Percentiles rank a stretch among this genome's conserved stretches.
phyloP scores from a whole-genome alignment of 1,284 basidiomycete species.

The Tetrapyrgos nigripes region DNA sequence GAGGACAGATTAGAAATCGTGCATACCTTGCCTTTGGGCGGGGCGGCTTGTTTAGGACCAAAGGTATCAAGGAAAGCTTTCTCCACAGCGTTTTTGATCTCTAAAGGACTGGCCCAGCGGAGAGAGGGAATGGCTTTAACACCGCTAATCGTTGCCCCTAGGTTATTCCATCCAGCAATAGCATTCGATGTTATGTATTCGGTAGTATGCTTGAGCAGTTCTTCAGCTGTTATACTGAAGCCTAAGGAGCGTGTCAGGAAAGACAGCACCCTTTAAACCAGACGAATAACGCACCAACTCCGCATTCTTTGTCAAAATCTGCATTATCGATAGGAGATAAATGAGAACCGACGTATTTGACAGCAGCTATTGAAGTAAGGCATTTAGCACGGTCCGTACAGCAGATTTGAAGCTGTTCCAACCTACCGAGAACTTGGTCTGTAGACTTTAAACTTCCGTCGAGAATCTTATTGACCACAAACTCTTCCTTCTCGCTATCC shows the following conservation, averaged over 20 bases:
- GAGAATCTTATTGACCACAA: conserved; percentile 73
- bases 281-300: conserved; percentile 75
- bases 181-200: conserved; percentile 65
- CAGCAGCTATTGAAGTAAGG: conserved; percentile 64
- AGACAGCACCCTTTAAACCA: background rate
- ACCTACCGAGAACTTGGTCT: conserved; percentile 86
- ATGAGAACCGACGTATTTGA: conserved; percentile 77
- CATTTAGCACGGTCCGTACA: background rate
- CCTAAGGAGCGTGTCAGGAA: conserved; percentile 52
- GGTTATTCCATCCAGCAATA: conserved; percentile 75
- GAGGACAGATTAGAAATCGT: background rate
- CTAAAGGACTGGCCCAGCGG: conserved; percentile 90
- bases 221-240: conserved; percentile 77
- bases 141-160: conserved; percentile 75
- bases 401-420: conserved; percentile 7
- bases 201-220: conserved; percentile 68
- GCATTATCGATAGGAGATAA: conserved; percentile 68
- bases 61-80: conserved; percentile 77
- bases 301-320: conserved; percentile 84
- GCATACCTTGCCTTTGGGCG: conserved; percentile 74
- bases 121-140: conserved; percentile 75
- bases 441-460: conserved; percentile 78
- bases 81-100: conserved; percentile 91
- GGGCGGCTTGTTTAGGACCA: conserved; percentile 77
- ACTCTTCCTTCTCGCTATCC: conserved; percentile 64